Base-by-base conservation (phyloP, 331 rosid genomes). In the Acacia concinna region DNA sequence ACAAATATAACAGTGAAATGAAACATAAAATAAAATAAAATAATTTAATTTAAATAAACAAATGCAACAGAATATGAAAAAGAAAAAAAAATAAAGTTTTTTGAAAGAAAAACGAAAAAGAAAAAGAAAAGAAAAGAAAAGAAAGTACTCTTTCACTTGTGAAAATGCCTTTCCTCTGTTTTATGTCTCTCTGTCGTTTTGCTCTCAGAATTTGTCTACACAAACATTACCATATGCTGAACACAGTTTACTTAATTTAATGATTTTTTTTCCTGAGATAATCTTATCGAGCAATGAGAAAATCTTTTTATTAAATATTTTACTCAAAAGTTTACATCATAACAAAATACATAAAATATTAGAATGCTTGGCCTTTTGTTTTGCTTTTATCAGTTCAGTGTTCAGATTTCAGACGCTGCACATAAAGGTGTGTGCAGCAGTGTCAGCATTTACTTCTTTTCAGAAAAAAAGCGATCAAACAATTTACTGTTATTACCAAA, bases 231-330 rank as follows among this genome's bases (percentile, higher is more conserved):
- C 25, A 25, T 28, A 60, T 1, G 46, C 70, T 65, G 41, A 2
- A 65, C 41, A 74, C 65, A 59, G 34, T 28, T 25, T 12, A 31
- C 32, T 56, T 56, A 23, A 23, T 28, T 56, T 23, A 21, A 23
- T 23, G 2, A 23, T 54, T 23, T 4, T 28, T 60, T 54, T n/a
- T 68, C 25, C 56, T 34, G 30, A 40, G 43, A 73, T 80, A 77
- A 86, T 86, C 87, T 86, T 76, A 74, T 80, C 74, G 85, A 83
- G 35, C 75, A 44, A 37, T 80, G 89, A 76, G 81, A 83, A 86
- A 86, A 86, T 86, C 87, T 83, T 1, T 57, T 51, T 62, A 27
- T 31, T 60, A 37, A 3, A 56, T 71, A 74, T 82, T 79, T 69
- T 8, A 79, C 66, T 75, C 30, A 28, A 46, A 56, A 27, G 49